Evolutionary conservation across 106 monocot species (phyloP).

Genomic region (Chionographis japonica): DNA sequence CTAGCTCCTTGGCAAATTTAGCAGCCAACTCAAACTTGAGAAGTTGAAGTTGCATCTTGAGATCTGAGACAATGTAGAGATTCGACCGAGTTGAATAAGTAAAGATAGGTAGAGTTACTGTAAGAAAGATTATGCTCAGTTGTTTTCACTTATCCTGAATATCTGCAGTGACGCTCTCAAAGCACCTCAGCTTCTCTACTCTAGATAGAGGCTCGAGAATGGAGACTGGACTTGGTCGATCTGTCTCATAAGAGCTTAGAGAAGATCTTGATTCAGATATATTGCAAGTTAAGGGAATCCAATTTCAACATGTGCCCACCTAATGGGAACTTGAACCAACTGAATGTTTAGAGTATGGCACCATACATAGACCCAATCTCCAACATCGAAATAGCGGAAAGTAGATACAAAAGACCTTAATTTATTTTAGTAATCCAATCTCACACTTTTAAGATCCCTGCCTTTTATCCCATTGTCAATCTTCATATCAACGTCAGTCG

Average conservation of each 20-base stretch:
- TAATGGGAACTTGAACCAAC: too few species aligned
- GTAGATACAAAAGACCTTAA: too few species aligned
- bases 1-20: constrained; percentile 20
- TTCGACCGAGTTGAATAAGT: background rate
- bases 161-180: constrained; percentile 64
- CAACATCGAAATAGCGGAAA: too few species aligned
- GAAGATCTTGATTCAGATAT: constrained; percentile 9
- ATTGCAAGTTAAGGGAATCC: too few species aligned
- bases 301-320: too few species aligned
- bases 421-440: too few species aligned
- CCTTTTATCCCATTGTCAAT: too few species aligned
- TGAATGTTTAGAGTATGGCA: too few species aligned
- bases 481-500: too few species aligned
- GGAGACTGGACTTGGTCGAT: constrained; percentile 69
- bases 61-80: constrained; percentile 36
- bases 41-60: constrained; percentile 63
- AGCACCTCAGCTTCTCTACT: constrained; percentile 47
- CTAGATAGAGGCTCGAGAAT: constrained; percentile 58
- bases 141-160: constrained; percentile 53
- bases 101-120: background rate
- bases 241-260: constrained; percentile 31
- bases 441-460: too few species aligned
- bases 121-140: background rate
- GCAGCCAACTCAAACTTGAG: constrained; percentile 47
- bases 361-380: too few species aligned